These are phyloP conservation scores for Rhododendron williamsianum DNA, from an alignment of 148 eudicot species.

Conservation along the genomic window DNA sequence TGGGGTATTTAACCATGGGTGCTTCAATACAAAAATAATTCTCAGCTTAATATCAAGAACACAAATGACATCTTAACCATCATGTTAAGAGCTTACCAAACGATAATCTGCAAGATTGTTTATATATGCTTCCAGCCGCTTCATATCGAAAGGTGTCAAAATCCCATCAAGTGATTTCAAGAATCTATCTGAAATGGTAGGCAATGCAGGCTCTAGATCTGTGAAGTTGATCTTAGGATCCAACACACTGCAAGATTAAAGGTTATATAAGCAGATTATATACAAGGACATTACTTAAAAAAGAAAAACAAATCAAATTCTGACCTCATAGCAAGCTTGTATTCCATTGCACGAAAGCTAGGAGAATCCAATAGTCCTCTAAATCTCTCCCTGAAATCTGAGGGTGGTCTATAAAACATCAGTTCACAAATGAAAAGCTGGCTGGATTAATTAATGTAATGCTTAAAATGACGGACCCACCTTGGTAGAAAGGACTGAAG, in stretches of 20 bases:
- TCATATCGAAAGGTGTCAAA: slow-evolving; percentile 51
- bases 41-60: neutral
- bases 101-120: slow-evolving; percentile 63
- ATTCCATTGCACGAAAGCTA: slow-evolving; percentile 62
- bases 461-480: slow-evolving; percentile 28
- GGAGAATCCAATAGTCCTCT: slow-evolving; percentile 24
- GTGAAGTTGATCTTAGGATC: slow-evolving; percentile 77
- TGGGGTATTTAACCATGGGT: neutral
- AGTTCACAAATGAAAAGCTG: neutral
- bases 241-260: slow-evolving; percentile 45
- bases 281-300: neutral
- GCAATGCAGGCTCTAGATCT: slow-evolving; percentile 34
- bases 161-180: slow-evolving; percentile 32
- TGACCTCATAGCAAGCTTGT: slow-evolving; percentile 96
- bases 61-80: neutral
- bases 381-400: slow-evolving; percentile 71
- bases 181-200: slow-evolving; percentile 28
- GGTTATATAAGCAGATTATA: slow-evolving; percentile 10
- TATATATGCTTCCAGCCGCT: slow-evolving; percentile 59
- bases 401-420: slow-evolving; percentile 11
- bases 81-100: slow-evolving; percentile 37
- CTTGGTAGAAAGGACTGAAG: slow-evolving; percentile 61
- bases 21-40: neutral
- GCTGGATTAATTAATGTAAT: neutral
- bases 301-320: slow-evolving; percentile 9